phyloP scores from a whole-genome alignment of 1,284 basidiomycete species.

The Irpex rosettiformis region DNA sequence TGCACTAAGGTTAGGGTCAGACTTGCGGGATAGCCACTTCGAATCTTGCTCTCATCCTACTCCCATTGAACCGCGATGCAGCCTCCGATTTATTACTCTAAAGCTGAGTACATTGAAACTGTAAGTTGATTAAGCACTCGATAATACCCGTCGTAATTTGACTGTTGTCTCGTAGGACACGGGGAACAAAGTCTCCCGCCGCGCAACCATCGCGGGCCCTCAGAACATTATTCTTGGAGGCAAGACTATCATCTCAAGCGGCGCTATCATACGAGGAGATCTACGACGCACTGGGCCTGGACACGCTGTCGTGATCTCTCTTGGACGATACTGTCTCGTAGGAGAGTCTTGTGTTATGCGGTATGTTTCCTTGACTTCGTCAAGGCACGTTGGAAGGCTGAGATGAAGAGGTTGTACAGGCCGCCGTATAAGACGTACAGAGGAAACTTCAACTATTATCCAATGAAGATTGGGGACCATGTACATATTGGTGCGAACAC shows the following conservation, averaged over 20 bases:
- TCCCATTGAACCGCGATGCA: constrained; percentile 43
- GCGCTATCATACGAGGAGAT: constrained; percentile 88
- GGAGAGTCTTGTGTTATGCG: constrained; percentile 89
- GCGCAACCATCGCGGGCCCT: constrained; percentile 90
- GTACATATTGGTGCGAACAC: constrained; percentile 88
- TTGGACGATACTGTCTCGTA: constrained; percentile 91
- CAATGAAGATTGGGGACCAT: constrained; percentile 94
- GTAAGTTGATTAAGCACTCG: constrained; percentile 35
- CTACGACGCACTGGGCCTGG: constrained; percentile 80
- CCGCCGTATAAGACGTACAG: constrained; percentile 89
- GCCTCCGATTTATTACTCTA: constrained; percentile 68
- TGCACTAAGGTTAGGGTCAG: background rate
- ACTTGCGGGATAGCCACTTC: background rate
- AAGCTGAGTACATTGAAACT: constrained; percentile 79
- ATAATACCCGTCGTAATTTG: background rate
- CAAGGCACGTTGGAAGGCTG: background rate
- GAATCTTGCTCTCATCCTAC: background rate
- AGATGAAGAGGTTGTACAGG: constrained; percentile 32
- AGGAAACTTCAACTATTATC: constrained; percentile 95
- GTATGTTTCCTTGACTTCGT: constrained; percentile 38
- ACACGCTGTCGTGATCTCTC: constrained; percentile 87
- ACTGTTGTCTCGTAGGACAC: constrained; percentile 28
- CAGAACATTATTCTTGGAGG: constrained; percentile 97
- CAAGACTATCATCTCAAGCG: constrained; percentile 92
- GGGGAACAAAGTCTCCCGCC: constrained; percentile 80